These are phyloP conservation scores for Sisymbrium irio DNA, from an alignment of 345 rosid genomes.

Conservation along the genomic window DNA sequence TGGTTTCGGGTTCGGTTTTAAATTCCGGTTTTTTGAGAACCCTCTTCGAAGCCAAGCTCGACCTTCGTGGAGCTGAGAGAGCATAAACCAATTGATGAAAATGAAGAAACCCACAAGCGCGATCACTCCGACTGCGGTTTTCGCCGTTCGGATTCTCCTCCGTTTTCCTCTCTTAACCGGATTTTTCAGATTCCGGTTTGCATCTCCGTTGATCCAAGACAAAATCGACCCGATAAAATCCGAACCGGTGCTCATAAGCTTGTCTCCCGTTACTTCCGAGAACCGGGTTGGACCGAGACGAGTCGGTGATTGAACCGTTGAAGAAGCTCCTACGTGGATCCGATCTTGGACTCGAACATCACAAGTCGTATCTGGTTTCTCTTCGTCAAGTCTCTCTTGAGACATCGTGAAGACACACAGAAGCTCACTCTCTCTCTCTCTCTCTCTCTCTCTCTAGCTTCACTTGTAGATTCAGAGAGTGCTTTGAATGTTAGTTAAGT, in stretches of 20 bases:
- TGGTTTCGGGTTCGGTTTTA: background rate
- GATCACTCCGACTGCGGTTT: constrained; percentile 42
- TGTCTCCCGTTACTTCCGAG: constrained; percentile 28
- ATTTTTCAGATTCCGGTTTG: constrained; percentile 29
- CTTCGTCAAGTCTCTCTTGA: constrained; percentile 35
- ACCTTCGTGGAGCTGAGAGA: constrained; percentile 57
- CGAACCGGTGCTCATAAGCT: background rate
- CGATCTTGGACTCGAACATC: constrained; percentile 35
- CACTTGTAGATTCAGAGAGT: background rate
- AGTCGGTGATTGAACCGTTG: constrained; percentile 37
- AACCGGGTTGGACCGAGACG: constrained; percentile 42
- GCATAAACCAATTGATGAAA: constrained; percentile 72
- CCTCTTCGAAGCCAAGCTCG: constrained; percentile 36
- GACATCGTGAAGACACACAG: constrained; percentile 17
- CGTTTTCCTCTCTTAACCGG: constrained; percentile 42
- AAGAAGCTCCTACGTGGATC: constrained; percentile 33
- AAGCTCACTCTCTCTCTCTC: background rate
- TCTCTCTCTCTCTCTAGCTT: background rate
- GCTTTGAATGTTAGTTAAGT: constrained; percentile 14
- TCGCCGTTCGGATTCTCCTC: constrained; percentile 47
- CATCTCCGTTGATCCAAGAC: constrained; percentile 38
- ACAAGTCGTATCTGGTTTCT: constrained; percentile 15
- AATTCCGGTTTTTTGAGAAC: constrained; percentile 28
- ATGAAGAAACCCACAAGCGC: constrained; percentile 65
- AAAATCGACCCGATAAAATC: constrained; percentile 29